Base-by-base conservation (phyloP, 805 yeast genomes). In the Zygosaccharomyces bailii region DNA sequence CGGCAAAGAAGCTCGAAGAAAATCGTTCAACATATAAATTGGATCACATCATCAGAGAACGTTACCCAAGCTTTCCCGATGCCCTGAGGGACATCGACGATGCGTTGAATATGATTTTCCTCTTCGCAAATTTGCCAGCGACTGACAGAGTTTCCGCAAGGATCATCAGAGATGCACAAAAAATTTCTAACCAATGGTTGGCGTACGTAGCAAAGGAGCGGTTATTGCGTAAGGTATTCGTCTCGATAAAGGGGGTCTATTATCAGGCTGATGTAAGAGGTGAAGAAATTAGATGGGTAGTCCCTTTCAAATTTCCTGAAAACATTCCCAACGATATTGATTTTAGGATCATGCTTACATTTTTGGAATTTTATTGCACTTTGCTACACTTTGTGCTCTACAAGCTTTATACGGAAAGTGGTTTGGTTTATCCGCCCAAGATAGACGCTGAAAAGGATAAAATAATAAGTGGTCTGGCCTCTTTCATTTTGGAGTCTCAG, bases 281-380 rank as follows among this genome's bases (percentile, higher is more conserved):
- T 54, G 96, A 89, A 67, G 96, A 87, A 54, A 76, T 93, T 36
- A 79, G 91, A 69, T 93, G 99, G 99, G 79, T 93, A 48, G 95
- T 88, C 37, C 99, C 99, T 18, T 93, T 84, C 77, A 93, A 89
- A 68, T 93, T 90, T 73, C 96, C 99, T 14, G 95, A 91, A 66
- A 86, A 86, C 66, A 84, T 93, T 55, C 98, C 99, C 37, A 69
- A 84, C 35, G 98, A 93, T 66, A 82, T 93, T 48, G 99, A 93
- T 69, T 91, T 93, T 74, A 79, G 93, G 68, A 88, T 93, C 72
- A 93, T 93, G 99, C 74, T 88, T 60, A 91, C 98, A 1, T 93
- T 93, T 69, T 76, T 93, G 61, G 99, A 93, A 70, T 90, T 93
- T 68, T 93, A 93, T 71, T 83, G 96, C 14, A 91, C 98, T 19